Conservation (phyloP, 108 stramenopile genomes). For the Thalassiosira profunda region DNA sequence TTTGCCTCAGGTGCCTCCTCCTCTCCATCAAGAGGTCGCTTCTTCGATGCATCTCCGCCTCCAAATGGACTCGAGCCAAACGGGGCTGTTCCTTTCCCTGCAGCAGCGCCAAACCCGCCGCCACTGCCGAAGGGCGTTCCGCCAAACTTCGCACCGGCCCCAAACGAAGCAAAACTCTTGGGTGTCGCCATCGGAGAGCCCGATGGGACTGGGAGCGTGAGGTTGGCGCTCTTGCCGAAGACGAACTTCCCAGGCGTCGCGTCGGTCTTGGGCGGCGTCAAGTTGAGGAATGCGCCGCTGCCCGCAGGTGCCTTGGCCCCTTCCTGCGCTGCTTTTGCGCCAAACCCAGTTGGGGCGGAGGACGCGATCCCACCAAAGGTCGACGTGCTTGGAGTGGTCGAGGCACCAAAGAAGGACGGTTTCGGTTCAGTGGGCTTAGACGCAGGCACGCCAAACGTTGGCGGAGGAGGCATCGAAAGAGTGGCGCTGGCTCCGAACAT, state of each 20-base stretch:
- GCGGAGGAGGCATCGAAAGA: neutral
- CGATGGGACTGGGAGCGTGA: slow-evolving; percentile 40
- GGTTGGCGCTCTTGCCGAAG: slow-evolving; percentile 47
- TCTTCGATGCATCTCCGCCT: slow-evolving; percentile 10
- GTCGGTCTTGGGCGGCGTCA: slow-evolving; percentile 41
- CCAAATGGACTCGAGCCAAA: slow-evolving; percentile 40
- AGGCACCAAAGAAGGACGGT: slow-evolving; percentile 7
- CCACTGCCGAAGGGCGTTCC: slow-evolving; percentile 7
- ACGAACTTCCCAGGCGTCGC: slow-evolving; percentile 34
- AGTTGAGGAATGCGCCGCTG: slow-evolving; percentile 35
- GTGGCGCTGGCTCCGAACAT: slow-evolving; percentile 34
- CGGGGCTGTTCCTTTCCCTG: too few species aligned
- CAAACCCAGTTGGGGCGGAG: neutral
- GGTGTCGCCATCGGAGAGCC: slow-evolving; percentile 18
- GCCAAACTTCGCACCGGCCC: slow-evolving; percentile 15
- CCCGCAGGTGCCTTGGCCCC: neutral
- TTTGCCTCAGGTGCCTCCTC: slow-evolving; percentile 7
- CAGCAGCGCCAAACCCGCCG: too few species aligned
- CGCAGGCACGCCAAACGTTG: slow-evolving; percentile 10
- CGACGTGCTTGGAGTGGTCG: neutral
- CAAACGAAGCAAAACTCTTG: slow-evolving; percentile 23
- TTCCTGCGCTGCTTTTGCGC: neutral
- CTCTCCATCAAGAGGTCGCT: slow-evolving; percentile 1
- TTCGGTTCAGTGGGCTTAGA: slow-evolving; percentile 4
- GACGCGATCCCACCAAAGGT: neutral